Evolutionary conservation across 2,329 filamentous ascomycete genomes (phyloP), one percentile per base, ranked within the genome.

Genomic region (Paecilomyces fulvus): DNA sequence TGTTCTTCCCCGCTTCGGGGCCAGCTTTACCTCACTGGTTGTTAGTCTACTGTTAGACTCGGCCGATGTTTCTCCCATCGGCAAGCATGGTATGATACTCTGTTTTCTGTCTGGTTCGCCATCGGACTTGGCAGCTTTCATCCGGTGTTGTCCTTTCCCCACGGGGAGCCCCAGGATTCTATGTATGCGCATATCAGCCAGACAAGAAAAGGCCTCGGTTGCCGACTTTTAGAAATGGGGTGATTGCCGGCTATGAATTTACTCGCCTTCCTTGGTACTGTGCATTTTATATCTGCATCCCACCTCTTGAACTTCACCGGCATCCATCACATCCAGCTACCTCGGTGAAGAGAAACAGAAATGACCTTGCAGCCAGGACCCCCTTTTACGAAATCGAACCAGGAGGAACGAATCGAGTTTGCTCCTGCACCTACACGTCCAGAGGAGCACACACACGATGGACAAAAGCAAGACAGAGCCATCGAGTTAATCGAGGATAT

Each of bases 401-500:
- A 37, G 33, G 33, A 37, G 3, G 33, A 37, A 12, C 33, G n/a
- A 14, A 37, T 37, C n/a, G 33, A 37, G 33, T 37, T 14, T 37
- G 33, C 33, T 14, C n/a, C 10, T 5, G 9, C 31, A 14, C 14
- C 11, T 14, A 14, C 33, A 37, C 10, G 3, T 5, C 5, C n/a
- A 14, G 33, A 37, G n/a, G 33, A 37, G n/a, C 33, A 37, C 2
- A 37, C 4, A 14, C 10, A 37, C 12, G 33, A 37, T 37, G 33
- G 33, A 37, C 12, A 14, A 14, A n/a, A 6, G 33, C 33, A 37
- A 37, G 78, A 81, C 67, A 78, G 78, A 61, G 80, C 80, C 7
- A 74, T 79, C 17, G 70, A 78, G 55, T 69, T 83, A 48, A 69
- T 83, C 43, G 75, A 75, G 53, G 71, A 76, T 23, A 70, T 73